Base-by-base conservation (phyloP, 805 yeast genomes). In the Lachancea sp. region DNA sequence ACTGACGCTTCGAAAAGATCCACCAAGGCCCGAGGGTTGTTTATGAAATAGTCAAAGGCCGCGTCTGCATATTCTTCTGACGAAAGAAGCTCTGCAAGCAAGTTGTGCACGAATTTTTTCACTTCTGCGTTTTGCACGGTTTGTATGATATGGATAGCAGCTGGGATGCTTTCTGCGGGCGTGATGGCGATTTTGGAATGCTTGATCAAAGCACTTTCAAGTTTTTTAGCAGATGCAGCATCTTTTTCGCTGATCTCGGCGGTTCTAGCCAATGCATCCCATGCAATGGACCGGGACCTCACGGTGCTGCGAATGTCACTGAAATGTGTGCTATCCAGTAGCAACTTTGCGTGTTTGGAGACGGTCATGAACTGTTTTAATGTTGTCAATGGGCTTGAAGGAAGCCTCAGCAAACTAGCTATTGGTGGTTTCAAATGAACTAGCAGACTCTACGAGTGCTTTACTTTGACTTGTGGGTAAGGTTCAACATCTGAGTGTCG, bases 211-310 rank as follows among this genome's bases (percentile, higher is more conserved):
- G 52, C 42, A 36, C 56, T 59, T 41, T 63, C 65, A 42, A 62
- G 44, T 15, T 52, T 49, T 45, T 63, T 63, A 22, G 63, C 63
- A 33, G 54, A 67, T 42, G 74, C 74, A 10, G 90, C 91, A 60
- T 87, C 93, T 49, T 77, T 78, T 41, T 74, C 74, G 36, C 81
- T 68, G 32, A 90, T 71, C 37, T 81, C 75, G 39, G 78, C 80
- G 16, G 90, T 81, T 45, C 95, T 74, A 10, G 85, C 81, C 55
- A 85, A 79, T 9, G 95, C 95, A 58, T 86, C 95, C 97, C 97
- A 90, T 27, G 95, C 95, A 45, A 89, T 78, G 27, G 90, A 81
- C 52, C 93, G 77, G 49, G 85, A 82, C 56, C 93, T 73, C 51
- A 88, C 81, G 49, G 78, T 79, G 52, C 74, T 71, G 54, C 82